Base-by-base conservation (phyloP, 495 filamentous ascomycete genomes). In the Tuber umbilicatum region DNA sequence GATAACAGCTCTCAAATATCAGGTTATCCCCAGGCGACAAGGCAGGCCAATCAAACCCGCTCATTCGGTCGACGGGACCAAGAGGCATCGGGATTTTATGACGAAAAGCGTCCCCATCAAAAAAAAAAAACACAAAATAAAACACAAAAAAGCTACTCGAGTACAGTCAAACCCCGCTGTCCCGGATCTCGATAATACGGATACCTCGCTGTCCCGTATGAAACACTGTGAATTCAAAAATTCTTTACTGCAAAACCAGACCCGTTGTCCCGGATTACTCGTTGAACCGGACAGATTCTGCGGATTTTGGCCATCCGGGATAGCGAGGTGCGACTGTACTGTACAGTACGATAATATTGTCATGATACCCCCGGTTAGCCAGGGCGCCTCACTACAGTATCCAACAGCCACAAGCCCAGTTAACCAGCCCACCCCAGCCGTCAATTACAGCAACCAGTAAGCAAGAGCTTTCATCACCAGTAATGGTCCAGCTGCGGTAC, bases 11-110 rank as follows among this genome's bases (percentile, higher is more conserved):
- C 39, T 72, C 75, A 72, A 76, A 72, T 72, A 78, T 72, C 71
- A 17, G 27, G n/a, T n/a, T 68, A 77, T 74, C 71, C 39, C 69
- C 69, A 71, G 40, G 69, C 72, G 31, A 43, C 50, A 47, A 43
- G 45, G 43, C 39, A 70, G 4, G 55, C 31, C 27, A 64, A 64
- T 64, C 71, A 72, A 74, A 72, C 75, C 75, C 76, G 71, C 55
- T 78, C 69, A 70, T 70, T 72, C 76, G 75, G 75, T 72, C 76
- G 73, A 60, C 68, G 67, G 70, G 41, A 75, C 31, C 71, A 60
- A 69, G 73, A 70, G 70, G 64, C 64, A 47, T 68, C 70, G 76
- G 76, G 70, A 78, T 78, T 47, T 69, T 70, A 74, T 78, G 76
- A 71, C 75, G 73, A 42, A 50, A 60, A 71, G 47, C 55, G 70